These are phyloP conservation scores for Pleurotus cornucopiae DNA, from an alignment of 768 basidiomycete species.

Conservation along the genomic window DNA sequence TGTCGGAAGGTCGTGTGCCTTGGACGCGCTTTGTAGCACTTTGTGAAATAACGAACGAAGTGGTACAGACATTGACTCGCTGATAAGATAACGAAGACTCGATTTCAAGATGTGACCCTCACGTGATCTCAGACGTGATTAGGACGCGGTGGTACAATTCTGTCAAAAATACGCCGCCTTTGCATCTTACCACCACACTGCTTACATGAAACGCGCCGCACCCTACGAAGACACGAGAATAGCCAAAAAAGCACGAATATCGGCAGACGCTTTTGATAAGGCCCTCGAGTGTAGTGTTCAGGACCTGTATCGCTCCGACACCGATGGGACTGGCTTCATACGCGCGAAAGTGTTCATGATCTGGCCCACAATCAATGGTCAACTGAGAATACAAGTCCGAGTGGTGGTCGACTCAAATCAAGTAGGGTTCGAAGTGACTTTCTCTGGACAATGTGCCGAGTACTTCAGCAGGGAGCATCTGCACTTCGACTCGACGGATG, in stretches of 20 bases:
- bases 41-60: constrained; percentile 34
- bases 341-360: constrained; percentile 39
- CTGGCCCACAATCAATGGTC: constrained; percentile 29
- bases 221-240: constrained; percentile 3
- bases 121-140: background rate
- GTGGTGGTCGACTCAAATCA: constrained; percentile 12
- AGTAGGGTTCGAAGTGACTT: constrained; percentile 31
- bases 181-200: background rate
- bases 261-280: constrained; percentile 16
- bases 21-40: constrained; percentile 33
- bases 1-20: constrained; percentile 33
- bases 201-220: constrained; percentile 17
- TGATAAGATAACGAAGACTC: background rate
- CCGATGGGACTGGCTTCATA: constrained; percentile 34
- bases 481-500: constrained; percentile 35
- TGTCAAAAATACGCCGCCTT: background rate
- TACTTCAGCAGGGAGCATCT: constrained; percentile 27
- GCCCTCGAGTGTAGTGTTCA: constrained; percentile 22
- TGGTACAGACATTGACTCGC: constrained; percentile 18
- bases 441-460: constrained; percentile 26
- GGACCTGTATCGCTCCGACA: constrained; percentile 26
- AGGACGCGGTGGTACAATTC: background rate
- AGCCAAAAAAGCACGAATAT: constrained; percentile 15
- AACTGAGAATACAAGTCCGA: constrained; percentile 3
- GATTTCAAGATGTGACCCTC: too few relatives aligned